Evolutionary conservation across 768 basidiomycete species (phyloP), one percentile per base, ranked within the genome.

Genomic region (Coprinopsis strossmayeri): DNA sequence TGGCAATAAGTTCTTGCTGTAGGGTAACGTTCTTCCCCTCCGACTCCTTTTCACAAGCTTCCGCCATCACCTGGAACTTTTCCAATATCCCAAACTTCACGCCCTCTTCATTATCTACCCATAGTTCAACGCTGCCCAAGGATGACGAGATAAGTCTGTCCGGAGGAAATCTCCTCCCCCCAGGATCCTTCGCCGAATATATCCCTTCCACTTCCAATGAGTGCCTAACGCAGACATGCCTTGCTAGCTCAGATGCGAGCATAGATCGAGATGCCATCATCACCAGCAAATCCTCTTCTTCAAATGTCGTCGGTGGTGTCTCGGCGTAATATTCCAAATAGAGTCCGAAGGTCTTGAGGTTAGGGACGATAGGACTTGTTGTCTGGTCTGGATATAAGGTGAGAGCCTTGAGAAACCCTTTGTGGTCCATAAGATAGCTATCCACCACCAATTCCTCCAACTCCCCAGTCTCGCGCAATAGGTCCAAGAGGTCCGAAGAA

Each of bases 341-440:
- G 24, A 51, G 38, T 15, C 32, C 38, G 45, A 51, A 46, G 12
- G 34, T 15, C 28, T 26, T 34, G 11, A 51, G 30, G 21, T 41
- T 45, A 3, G 50, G 50, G 18, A 51, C 5, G 2, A 51, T 20
- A 15, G 50, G 50, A 13, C 20, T 28, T 28, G 3, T 13, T 18
- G 12, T 18, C 28, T 40, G 23, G 25, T 51, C 26, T 11, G 50
- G 50, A 10, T 51, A 21, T 7, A 51, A 28, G 3, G 45, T 45
- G 34, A 51, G 50, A 13, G 50, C 43, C 44, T 46, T 34, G 44
- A 51, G 27, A 24, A 51, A 51, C 12, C 13, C 20, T 27, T 51
- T 45, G 25, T 51, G 50, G 34, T 51, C 50, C 3, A 25, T 18
- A 7, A 51, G 43, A n/a, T 51, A 51, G 38, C 50, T 51, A 45